Evolutionary conservation across 768 basidiomycete genomes (phyloP).

Genomic region (Rhodocollybia butyracea): DNA sequence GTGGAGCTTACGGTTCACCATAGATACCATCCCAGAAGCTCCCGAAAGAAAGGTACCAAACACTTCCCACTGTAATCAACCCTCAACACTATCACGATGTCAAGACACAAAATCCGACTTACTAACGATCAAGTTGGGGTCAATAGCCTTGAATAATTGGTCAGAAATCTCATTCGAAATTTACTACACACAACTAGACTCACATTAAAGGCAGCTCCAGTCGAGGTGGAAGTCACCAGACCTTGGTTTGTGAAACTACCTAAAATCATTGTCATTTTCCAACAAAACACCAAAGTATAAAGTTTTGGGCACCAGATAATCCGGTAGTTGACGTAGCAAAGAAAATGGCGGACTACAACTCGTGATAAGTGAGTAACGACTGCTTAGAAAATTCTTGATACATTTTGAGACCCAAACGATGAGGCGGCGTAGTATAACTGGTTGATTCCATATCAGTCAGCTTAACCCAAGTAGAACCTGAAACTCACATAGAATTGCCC

Average conservation of each 20-base stretch:
- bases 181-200: constrained; percentile 1
- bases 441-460: constrained; percentile 1
- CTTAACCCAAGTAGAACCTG: neutral
- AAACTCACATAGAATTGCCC: constrained; percentile 8
- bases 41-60: constrained; percentile 49
- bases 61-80: constrained; percentile 6
- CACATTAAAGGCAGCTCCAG: constrained; percentile 39
- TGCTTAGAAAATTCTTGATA: constrained; percentile 11
- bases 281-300: neutral
- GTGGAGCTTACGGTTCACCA: constrained; percentile 22
- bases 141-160: constrained; percentile 39
- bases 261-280: constrained; percentile 10
- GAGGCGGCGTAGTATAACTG: constrained; percentile 56
- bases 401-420: constrained; percentile 50
- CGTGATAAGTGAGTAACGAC: neutral
- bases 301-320: constrained; percentile 31
- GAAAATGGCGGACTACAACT: constrained; percentile 46
- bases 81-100: neutral
- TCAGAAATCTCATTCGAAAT: neutral
- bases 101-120: neutral
- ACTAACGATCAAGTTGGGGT: constrained; percentile 33
- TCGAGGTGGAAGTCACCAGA: constrained; percentile 41
- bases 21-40: constrained; percentile 60
- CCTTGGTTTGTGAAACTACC: constrained; percentile 45
- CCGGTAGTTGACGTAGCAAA: constrained; percentile 51